These are phyloP conservation scores for Hortiboletus flavorubellus DNA, from an alignment of 768 basidiomycete species.

Conservation along the genomic window DNA sequence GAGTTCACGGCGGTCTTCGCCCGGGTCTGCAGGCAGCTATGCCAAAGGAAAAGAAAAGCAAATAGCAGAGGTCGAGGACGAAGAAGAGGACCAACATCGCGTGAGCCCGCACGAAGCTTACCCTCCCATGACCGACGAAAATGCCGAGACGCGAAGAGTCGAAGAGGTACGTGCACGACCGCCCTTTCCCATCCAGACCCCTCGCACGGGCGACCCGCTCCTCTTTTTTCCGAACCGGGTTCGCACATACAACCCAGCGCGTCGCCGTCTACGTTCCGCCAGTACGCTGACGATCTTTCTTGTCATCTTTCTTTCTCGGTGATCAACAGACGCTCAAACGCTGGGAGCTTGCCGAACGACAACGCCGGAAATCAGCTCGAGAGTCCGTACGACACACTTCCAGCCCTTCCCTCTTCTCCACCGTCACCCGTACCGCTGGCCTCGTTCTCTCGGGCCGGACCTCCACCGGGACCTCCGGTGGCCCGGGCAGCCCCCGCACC, in stretches of 20 bases:
- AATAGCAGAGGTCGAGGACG: conserved; percentile 14
- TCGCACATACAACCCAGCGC: neutral
- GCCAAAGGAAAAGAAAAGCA: conserved; percentile 35
- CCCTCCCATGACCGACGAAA: conserved; percentile 66
- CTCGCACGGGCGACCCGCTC: neutral
- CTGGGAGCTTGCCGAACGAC: conserved; percentile 78
- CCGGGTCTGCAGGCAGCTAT: conserved; percentile 3
- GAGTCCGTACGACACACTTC: conserved; percentile 40
- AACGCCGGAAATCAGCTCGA: conserved; percentile 68
- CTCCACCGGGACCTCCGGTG: conserved; percentile 30
- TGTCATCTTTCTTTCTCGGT: neutral
- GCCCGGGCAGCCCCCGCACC: conserved; percentile 36
- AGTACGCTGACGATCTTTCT: conserved; percentile 1
- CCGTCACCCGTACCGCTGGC: conserved; percentile 58
- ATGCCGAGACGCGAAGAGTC: conserved; percentile 63
- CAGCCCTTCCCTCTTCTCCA: conserved; percentile 48
- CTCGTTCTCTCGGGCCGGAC: conserved; percentile 49
- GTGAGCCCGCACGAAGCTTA: conserved; percentile 37
- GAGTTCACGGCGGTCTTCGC: conserved; percentile 18
- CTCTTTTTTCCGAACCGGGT: neutral
- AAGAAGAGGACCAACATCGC: conserved; percentile 27
- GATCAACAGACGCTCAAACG: conserved; percentile 59
- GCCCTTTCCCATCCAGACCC: neutral
- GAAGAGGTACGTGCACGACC: conserved; percentile 56
- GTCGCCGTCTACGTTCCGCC: neutral